Percentiles rank a stretch among this genome's conserved stretches.
Conservation (phyloP, 148 eudicot genomes). For the Fallopia convolvulus region DNA sequence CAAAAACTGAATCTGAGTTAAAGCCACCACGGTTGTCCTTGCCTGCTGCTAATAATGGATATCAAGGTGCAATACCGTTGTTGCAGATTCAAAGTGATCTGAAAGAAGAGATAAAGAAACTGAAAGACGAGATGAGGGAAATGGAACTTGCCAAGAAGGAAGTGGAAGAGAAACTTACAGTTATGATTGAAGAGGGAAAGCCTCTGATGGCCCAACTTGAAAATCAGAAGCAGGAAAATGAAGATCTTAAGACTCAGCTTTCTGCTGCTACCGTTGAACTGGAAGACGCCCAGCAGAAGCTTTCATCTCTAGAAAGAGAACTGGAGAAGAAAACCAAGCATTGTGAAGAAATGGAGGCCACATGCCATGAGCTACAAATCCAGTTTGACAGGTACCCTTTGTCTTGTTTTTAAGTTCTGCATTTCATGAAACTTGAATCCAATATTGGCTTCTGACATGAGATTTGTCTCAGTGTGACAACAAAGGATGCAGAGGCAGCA, state of each 20-base stretch:
- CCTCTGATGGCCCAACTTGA: slow-evolving; percentile 29
- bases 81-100: slow-evolving; percentile 17
- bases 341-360: slow-evolving; percentile 41
- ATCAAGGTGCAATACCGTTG: slow-evolving; percentile 4
- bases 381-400: slow-evolving; percentile 50
- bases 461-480: background rate
- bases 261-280: slow-evolving; percentile 24
- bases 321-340: slow-evolving; percentile 22
- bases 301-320: slow-evolving; percentile 33
- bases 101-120: slow-evolving; percentile 22
- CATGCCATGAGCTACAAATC: slow-evolving; percentile 33
- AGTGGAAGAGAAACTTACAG: slow-evolving; percentile 26
- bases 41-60: slow-evolving; percentile 3
- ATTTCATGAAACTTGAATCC: background rate
- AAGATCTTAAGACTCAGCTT: slow-evolving; percentile 30
- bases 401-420: background rate
- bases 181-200: slow-evolving; percentile 24
- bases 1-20: slow-evolving; percentile 2
- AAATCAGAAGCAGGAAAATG: slow-evolving; percentile 34
- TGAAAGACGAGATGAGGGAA: slow-evolving; percentile 18
- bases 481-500: slow-evolving; percentile 21
- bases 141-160: slow-evolving; percentile 23
- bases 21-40: slow-evolving; percentile 10
- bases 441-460: slow-evolving; percentile 23
- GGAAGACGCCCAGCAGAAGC: slow-evolving; percentile 27